phyloP scores from a whole-genome alignment of 768 basidiomycete genomes.

The Chiua virens region DNA sequence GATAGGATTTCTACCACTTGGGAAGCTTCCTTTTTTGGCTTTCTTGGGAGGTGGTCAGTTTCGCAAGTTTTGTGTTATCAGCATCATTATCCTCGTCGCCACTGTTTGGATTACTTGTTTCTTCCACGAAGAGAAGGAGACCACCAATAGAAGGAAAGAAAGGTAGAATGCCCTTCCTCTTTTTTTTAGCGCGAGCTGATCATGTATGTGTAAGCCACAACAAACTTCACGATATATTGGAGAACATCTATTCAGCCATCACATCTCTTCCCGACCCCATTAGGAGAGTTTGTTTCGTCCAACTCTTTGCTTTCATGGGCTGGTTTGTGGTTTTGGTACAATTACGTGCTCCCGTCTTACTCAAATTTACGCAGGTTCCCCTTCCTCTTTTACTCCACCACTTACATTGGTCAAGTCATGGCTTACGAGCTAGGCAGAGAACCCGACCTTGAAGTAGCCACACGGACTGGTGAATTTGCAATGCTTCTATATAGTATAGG shows the following conservation, averaged over 20 bases:
- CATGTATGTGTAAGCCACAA: slow-evolving; percentile 33
- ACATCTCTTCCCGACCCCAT: slow-evolving; percentile 79
- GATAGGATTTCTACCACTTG: slow-evolving; percentile 85
- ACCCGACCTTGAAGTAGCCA: slow-evolving; percentile 82
- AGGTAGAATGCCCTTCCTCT: slow-evolving; percentile 31
- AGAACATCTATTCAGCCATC: slow-evolving; percentile 75
- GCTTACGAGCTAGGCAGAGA: slow-evolving; percentile 71
- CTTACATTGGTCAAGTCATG: slow-evolving; percentile 94
- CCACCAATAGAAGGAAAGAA: slow-evolving; percentile 45
- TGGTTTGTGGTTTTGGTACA: slow-evolving; percentile 52
- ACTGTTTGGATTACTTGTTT: slow-evolving; percentile 90
- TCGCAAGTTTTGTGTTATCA: slow-evolving; percentile 91
- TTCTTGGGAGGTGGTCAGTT: slow-evolving; percentile 92
- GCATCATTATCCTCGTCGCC: slow-evolving; percentile 70
- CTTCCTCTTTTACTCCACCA: slow-evolving; percentile 92
- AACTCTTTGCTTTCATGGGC: slow-evolving; percentile 95
- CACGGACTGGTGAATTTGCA: slow-evolving; percentile 82
- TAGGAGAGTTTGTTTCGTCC: slow-evolving; percentile 87
- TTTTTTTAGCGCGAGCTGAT: slow-evolving; percentile 2
- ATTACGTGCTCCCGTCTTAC: slow-evolving; percentile 8
- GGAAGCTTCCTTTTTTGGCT: slow-evolving; percentile 69
- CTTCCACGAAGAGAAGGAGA: slow-evolving; percentile 78
- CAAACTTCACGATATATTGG: slow-evolving; percentile 67
- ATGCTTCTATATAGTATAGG: slow-evolving; percentile 90
- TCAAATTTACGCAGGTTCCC: slow-evolving; percentile 65